These are phyloP conservation scores for Marchantia paleacea DNA, from an alignment of 225 moss, liverwort and hornwort genomes.

Conservation along the genomic window DNA sequence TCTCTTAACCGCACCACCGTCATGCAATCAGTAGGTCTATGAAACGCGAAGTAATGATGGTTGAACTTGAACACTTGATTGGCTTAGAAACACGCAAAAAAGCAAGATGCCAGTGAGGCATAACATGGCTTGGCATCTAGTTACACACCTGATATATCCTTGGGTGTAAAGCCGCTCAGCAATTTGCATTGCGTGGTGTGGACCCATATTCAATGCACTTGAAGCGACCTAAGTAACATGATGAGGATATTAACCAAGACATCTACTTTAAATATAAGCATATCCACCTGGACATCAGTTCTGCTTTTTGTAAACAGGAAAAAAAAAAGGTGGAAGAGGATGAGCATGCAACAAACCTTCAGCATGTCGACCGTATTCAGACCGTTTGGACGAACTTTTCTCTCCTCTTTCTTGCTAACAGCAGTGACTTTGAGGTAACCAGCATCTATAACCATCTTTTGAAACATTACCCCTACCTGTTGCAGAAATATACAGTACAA, in stretches of 20 bases:
- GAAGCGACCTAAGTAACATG: conserved; percentile 68
- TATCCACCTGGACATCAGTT: background rate
- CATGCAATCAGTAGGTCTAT: background rate
- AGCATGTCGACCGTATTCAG: conserved; percentile 98
- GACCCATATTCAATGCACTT: conserved; percentile 93
- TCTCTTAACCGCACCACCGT: background rate
- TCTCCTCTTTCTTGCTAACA: conserved; percentile 84
- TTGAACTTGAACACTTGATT: no score
- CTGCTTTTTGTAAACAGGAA: no score
- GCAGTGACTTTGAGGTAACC: conserved; percentile 67
- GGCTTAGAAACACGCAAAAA: background rate
- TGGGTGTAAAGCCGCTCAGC: conserved; percentile 97
- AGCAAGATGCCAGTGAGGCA: background rate
- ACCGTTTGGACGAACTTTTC: conserved; percentile 83
- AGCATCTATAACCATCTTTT: conserved; percentile 77
- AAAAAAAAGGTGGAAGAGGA: background rate
- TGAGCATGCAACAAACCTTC: conserved; percentile 53
- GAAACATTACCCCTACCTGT: conserved; percentile 78
- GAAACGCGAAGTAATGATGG: no score
- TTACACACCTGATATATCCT: conserved; percentile 86
- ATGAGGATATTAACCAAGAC: background rate
- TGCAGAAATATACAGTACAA: conserved; percentile 10
- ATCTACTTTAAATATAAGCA: background rate
- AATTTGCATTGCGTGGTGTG: conserved; percentile 97
- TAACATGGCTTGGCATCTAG: background rate